Base-by-base conservation (phyloP, 345 rosid species). In the Gossypium bickii region DNA sequence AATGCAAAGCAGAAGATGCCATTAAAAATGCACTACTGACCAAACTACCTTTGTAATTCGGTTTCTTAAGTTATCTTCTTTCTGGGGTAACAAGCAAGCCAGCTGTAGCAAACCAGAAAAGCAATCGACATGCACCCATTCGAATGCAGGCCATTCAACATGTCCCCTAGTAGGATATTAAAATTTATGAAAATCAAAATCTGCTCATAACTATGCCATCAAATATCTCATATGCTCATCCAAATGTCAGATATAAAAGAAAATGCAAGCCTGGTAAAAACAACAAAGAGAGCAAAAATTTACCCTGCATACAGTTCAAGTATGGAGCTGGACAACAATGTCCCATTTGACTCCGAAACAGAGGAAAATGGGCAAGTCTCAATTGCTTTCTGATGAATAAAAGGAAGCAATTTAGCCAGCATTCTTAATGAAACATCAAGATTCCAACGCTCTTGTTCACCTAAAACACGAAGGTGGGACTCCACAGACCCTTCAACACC, bases 401-500 rank as follows among this genome's bases (percentile, higher is more conserved):
- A 84, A 49, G 98, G 95, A 80, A 94, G 89, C 83, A 94, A 79
- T 71, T 88, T 97, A 79, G 78, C 52, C 76, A 94, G 87, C 92
- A 91, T 89, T 81, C 93, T 89, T 81, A 94, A 80, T 57, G 92
- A 85, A 82, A 92, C 95, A 85, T 92, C 97, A 79, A 92, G 83
- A 80, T 82, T 89, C 98, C 98, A 92, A 48, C 90, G 97, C 79
- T 94, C 97, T 45, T 93, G 87, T 87, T 92, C 97, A 80, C 98
- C 98, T 74, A 94, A 80, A 76, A 87, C 93, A 76, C 83, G 97
- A 70, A 94, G 83, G 81, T 94, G 92, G 64, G 94, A 91, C 79
- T 94, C 98, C 78, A 91, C 72, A 66, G 98, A 92, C 67, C 98
- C 97, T 85, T 94, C 97, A 79, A 94, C 97, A 49, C 98, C 97